Conservation (phyloP, 371 early-diverging fungal genomes). For the Mucor indicus region DNA sequence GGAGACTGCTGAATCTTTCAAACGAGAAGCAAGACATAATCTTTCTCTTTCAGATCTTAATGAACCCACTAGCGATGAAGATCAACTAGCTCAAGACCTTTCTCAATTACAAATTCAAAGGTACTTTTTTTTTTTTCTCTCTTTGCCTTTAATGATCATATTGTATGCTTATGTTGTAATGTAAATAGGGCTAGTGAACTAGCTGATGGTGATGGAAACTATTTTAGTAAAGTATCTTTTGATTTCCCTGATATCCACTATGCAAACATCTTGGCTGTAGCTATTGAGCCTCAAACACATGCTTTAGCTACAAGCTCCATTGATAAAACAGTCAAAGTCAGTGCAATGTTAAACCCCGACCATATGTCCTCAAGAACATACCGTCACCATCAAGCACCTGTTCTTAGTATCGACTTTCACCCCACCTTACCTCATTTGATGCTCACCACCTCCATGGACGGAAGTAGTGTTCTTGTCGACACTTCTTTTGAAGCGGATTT, state of each 20-base stretch:
- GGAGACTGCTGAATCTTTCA: conserved; percentile 41
- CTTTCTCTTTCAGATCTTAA: conserved; percentile 21
- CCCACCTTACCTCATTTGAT: conserved; percentile 54
- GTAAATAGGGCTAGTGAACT: conserved; percentile 15
- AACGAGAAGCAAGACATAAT: conserved; percentile 42
- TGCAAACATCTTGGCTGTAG: conserved; percentile 53
- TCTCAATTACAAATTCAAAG: conserved; percentile 36
- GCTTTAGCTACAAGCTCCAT: conserved; percentile 58
- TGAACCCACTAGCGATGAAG: conserved; percentile 1
- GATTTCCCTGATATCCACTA: conserved; percentile 38
- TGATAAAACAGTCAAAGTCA: conserved; percentile 64
- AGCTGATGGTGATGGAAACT: conserved; percentile 28
- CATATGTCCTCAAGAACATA: conserved; percentile 31
- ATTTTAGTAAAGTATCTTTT: conserved; percentile 18
- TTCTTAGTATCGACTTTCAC: conserved; percentile 66
- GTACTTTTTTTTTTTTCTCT: conserved; percentile 1
- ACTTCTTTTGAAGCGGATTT: conserved; percentile 35
- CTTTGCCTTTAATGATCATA: neutral
- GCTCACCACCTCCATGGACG: conserved; percentile 74
- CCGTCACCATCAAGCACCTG: conserved; percentile 58
- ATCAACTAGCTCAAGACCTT: conserved; percentile 20
- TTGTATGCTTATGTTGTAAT: neutral
- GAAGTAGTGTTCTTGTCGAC: conserved; percentile 58
- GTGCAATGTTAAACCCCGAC: conserved; percentile 31
- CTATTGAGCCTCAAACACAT: conserved; percentile 29